Conservation (phyloP, 2,329 filamentous ascomycete genomes). For the Massarina eburnea region DNA sequence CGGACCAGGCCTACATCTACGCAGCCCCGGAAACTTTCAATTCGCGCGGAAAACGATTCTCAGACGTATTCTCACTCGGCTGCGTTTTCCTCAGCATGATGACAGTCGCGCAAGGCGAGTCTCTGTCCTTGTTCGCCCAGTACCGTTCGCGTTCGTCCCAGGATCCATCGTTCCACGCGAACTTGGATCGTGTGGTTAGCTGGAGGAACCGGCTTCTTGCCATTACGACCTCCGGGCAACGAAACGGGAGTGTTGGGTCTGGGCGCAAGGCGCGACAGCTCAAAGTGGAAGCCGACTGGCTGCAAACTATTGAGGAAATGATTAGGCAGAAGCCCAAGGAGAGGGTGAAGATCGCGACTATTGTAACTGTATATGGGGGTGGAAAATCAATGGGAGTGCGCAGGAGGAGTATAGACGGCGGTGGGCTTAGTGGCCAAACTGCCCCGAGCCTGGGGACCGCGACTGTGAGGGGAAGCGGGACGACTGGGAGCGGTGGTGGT, state of each 20-base stretch:
- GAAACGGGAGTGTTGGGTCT: constrained; percentile 30
- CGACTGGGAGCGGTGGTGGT: background rate
- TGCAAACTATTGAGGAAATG: constrained; percentile 42
- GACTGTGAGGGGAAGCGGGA: constrained; percentile 3
- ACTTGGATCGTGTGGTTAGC: constrained; percentile 39
- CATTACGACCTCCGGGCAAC: constrained; percentile 31
- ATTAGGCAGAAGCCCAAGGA: constrained; percentile 34
- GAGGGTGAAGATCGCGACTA: constrained; percentile 36
- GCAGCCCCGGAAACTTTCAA: constrained; percentile 43
- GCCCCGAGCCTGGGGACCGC: constrained; percentile 21
- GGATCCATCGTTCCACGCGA: constrained; percentile 43
- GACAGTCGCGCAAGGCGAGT: constrained; percentile 40
- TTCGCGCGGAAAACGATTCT: constrained; percentile 39
- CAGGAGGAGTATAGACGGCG: constrained; percentile 39
- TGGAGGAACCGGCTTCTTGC: constrained; percentile 37
- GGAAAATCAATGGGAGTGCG: constrained; percentile 30
- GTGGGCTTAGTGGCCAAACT: constrained; percentile 34
- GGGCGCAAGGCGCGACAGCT: constrained; percentile 36
- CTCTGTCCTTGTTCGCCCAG: constrained; percentile 34
- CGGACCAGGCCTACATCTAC: constrained; percentile 41
- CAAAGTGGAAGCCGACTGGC: constrained; percentile 36
- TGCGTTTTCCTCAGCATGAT: constrained; percentile 45
- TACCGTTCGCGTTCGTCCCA: constrained; percentile 38
- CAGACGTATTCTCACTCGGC: constrained; percentile 45
- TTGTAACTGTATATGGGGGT: constrained; percentile 31